Percentiles rank a stretch among this genome's conserved stretches.
These are phyloP conservation scores for Penicillium paneum DNA, from an alignment of 2,329 filamentous ascomycete species.

Conservation along the genomic window DNA sequence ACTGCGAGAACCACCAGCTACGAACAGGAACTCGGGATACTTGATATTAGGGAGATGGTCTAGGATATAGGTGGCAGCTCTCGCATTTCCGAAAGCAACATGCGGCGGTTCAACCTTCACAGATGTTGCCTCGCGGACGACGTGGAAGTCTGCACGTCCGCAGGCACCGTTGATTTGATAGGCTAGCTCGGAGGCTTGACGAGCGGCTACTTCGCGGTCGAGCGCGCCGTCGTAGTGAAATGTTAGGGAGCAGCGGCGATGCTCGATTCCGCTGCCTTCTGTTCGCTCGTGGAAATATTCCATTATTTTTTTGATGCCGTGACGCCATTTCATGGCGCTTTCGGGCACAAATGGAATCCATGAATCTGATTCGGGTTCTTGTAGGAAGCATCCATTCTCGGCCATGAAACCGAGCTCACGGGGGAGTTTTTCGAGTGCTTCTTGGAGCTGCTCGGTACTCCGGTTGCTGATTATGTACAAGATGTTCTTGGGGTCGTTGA, in stretches of 20 bases:
- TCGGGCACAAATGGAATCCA: slow-evolving; percentile 74
- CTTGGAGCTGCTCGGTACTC: slow-evolving; percentile 77
- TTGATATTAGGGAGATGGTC: slow-evolving; percentile 54
- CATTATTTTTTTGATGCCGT: slow-evolving; percentile 75
- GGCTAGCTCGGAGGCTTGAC: slow-evolving; percentile 83
- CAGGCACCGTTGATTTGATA: slow-evolving; percentile 92
- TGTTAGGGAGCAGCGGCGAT: slow-evolving; percentile 78
- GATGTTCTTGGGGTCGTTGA: slow-evolving; percentile 72
- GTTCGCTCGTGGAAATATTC: slow-evolving; percentile 86
- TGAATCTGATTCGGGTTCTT: slow-evolving; percentile 59
- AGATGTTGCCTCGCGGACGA: slow-evolving; percentile 73
- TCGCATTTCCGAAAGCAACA: slow-evolving; percentile 41
- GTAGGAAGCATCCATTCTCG: slow-evolving; percentile 88
- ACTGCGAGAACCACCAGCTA: slow-evolving; percentile 81
- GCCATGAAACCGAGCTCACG: slow-evolving; percentile 75
- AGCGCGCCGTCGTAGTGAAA: slow-evolving; percentile 81
- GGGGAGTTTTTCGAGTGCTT: slow-evolving; percentile 67
- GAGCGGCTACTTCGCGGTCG: slow-evolving; percentile 69
- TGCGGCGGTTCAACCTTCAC: slow-evolving; percentile 81
- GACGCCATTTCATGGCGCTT: slow-evolving; percentile 72
- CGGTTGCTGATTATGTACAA: slow-evolving; percentile 90
- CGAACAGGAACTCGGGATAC: slow-evolving; percentile 76
- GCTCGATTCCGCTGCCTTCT: slow-evolving; percentile 79
- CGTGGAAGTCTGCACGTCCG: slow-evolving; percentile 75
- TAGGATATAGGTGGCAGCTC: slow-evolving; percentile 68